A percentile compares a stretch with the other conserved stretches of the same genome.
phyloP scores from a whole-genome alignment of 768 basidiomycete genomes.

The Hypholoma sublateritium region DNA sequence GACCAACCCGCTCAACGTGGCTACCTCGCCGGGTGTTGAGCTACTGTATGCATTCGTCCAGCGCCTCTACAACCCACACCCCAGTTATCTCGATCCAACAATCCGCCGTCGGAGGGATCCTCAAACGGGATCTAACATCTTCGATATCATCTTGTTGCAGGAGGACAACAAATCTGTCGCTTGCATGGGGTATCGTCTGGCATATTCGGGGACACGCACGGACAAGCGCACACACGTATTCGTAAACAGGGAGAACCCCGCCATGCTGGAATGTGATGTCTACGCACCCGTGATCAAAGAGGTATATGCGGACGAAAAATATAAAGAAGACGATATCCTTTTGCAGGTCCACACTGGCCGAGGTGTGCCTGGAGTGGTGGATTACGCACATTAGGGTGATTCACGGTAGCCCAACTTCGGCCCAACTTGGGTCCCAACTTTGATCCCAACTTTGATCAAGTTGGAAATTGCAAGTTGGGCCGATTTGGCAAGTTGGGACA shows the following conservation, averaged over 20 bases:
- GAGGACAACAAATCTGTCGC: background rate
- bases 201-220: background rate
- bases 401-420: background rate
- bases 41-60: conserved; percentile 1
- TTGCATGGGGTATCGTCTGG: background rate
- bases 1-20: background rate
- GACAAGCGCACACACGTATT: background rate
- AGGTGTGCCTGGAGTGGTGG: too few species aligned
- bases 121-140: background rate
- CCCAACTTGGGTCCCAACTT: conserved; percentile 14
- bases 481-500: background rate
- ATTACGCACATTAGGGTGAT: background rate
- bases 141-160: background rate
- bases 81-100: background rate
- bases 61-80: background rate
- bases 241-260: background rate
- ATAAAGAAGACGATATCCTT: too few species aligned
- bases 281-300: conserved; percentile 3
- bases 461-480: conserved; percentile 10
- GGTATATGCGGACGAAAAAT: too few species aligned
- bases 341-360: too few species aligned
- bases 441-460: conserved; percentile 12
- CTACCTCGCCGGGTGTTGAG: background rate
- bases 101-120: background rate
- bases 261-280: background rate